Percentiles rank a stretch among this genome's conserved stretches.
Evolutionary conservation across 176 grass and related monocot species (phyloP).

Genomic region (Aechmea fasciata): DNA sequence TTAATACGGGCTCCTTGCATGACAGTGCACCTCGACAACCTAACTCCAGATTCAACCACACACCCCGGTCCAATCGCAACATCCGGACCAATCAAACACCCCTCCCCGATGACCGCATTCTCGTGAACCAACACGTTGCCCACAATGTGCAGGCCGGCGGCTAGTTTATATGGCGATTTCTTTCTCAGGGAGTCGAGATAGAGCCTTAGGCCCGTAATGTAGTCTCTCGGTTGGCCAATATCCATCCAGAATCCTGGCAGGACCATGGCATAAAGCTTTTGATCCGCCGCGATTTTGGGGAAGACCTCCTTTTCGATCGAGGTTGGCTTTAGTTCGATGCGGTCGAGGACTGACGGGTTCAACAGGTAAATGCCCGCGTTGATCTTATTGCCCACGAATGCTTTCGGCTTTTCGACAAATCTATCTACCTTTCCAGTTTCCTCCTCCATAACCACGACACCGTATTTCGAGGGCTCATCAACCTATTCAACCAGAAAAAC

Average conservation of each 20-base stretch:
- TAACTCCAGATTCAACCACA: conserved; percentile 68
- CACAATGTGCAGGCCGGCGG: conserved; percentile 49
- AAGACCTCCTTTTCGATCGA: conserved; percentile 93
- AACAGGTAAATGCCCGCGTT: conserved; percentile 86
- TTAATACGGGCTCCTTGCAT: conserved; percentile 74
- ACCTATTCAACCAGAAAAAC: conserved; percentile 25
- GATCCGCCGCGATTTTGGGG: conserved; percentile 51
- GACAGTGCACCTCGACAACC: conserved; percentile 72
- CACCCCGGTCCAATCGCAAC: conserved; percentile 64
- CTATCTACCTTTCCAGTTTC: conserved; percentile 66
- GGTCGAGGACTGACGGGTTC: conserved; percentile 59
- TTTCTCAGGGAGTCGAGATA: conserved; percentile 77
- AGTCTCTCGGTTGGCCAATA: conserved; percentile 81
- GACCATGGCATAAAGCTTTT: conserved; percentile 55
- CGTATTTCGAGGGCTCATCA: conserved; percentile 83
- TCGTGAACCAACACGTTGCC: conserved; percentile 82
- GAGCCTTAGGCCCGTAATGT: conserved; percentile 77
- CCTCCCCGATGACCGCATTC: conserved; percentile 56
- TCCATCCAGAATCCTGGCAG: conserved; percentile 91
- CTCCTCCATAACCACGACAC: conserved; percentile 74
- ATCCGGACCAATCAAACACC: conserved; percentile 75
- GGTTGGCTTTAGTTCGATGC: conserved; percentile 71
- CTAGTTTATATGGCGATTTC: conserved; percentile 36
- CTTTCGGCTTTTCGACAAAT: conserved; percentile 86
- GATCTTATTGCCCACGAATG: conserved; percentile 88